A percentile compares a stretch with the other conserved stretches of the same genome.
phyloP scores from a whole-genome alignment of 2,329 filamentous ascomycete genomes.

The Lanzia echinophila region DNA sequence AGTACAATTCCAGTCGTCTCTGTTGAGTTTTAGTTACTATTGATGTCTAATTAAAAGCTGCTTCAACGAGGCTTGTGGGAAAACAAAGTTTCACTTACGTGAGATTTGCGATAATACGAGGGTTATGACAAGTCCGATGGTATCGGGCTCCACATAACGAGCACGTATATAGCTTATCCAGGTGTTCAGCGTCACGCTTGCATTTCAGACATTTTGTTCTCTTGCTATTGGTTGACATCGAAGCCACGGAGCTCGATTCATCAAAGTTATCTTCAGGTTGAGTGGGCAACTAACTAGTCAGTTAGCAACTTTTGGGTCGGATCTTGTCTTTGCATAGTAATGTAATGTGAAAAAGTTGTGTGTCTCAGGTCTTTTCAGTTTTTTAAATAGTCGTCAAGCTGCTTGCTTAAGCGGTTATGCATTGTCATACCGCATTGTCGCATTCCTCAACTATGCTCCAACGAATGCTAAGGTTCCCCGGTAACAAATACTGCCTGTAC shows the following conservation, averaged over 20 bases:
- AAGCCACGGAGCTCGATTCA: conserved; percentile 12
- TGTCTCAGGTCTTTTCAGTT: conserved; percentile 76
- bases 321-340: not conserved
- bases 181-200: conserved; percentile 9
- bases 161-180: conserved; percentile 18
- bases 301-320: too few relatives aligned
- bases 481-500: not conserved
- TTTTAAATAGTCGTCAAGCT: conserved; percentile 38
- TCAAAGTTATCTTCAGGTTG: conserved; percentile 12
- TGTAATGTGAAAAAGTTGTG: not conserved
- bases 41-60: not conserved
- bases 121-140: conserved; percentile 18
- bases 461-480: not conserved
- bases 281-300: conserved; percentile 10
- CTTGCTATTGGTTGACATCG: conserved; percentile 6
- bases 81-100: not conserved
- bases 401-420: conserved; percentile 30
- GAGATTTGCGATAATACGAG: not conserved
- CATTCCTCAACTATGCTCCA: conserved; percentile 16
- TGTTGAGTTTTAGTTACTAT: not conserved
- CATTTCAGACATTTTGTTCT: conserved; percentile 19
- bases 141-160: conserved; percentile 15
- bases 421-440: conserved; percentile 11
- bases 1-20: conserved; percentile 1
- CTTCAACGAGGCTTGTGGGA: not conserved